Evolutionary conservation across 1,139 yeast genomes (phyloP), one percentile per base, ranked within the genome.

Genomic region (Lodderomyces parapsilosis): DNA sequence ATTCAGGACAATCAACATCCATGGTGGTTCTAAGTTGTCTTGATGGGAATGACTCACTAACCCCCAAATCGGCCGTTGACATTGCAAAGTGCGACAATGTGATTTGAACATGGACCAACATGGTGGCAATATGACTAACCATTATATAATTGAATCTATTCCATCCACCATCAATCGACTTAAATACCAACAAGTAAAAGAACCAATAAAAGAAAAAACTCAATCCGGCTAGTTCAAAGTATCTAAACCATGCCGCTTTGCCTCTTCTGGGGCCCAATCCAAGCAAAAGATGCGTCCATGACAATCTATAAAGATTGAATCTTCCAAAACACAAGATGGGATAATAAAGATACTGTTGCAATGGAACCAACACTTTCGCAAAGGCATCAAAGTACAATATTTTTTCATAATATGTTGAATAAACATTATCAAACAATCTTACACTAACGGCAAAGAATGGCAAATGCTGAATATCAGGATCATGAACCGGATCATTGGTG

Each of bases 1-100:
- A 89, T 49, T 80, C 82, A 2, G 97, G 96, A 65, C 97, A 89
- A 56, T 86, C 94, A 14, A 89, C 96, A 59, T 89, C 97, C 96
- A 89, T 90, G 4, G 96, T 89, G 1, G 97, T 89, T 54, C 97
- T 74, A 14, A 89, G 58, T 61, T 89, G 96, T 53, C 93, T 77
- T 51, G 85, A 83, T 0, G 85, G 80, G 59, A 89, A 90, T n/a
- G 88, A 75, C 60, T 89, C 97, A 41, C 84, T 78, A 6, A 80
- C 77, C 0, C 96, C 96, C 30, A 89, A 66, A 55, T 88, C 95
- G 4, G 93, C 74, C 0, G 96, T 89, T 1, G 96, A 86, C 96
- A 89, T 90, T 36, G 96, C 96, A 68, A 89, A 89, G 61, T 89
- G 97, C 2, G 93, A 83, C 39, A 89, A 72, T 0, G 96, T 87